These are phyloP conservation scores for Fusarium subglutinans DNA, from an alignment of 2,329 filamentous ascomycete genomes.

Conservation along the genomic window DNA sequence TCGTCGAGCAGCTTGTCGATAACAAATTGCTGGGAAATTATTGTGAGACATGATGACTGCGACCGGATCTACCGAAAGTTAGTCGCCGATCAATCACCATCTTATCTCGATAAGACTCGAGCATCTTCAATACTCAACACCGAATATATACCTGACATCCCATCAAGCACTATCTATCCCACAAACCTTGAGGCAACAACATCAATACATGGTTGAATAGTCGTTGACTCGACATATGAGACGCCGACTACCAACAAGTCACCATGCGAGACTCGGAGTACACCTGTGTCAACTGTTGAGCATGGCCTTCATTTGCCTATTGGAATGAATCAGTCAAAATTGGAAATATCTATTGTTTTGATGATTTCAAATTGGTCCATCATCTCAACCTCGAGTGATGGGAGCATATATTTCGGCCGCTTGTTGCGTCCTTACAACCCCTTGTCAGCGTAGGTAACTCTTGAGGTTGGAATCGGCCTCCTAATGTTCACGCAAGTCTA, in stretches of 20 bases:
- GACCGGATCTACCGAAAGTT: background rate
- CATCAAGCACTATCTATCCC: background rate
- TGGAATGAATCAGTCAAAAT: background rate
- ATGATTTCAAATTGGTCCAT: no score
- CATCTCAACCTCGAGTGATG: no score
- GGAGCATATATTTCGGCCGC: no score
- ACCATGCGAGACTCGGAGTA: background rate
- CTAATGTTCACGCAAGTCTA: no score
- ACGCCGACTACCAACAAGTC: no score
- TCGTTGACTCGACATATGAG: background rate
- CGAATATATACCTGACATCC: background rate
- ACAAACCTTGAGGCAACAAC: accelerated
- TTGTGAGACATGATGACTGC: background rate
- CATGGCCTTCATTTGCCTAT: background rate
- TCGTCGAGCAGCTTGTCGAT: background rate
- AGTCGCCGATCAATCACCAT: background rate
- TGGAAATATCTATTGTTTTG: background rate
- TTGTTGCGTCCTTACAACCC: no score
- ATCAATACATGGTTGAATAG: no score
- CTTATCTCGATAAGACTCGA: background rate
- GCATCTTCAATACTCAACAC: background rate
- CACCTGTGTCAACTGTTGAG: no score
- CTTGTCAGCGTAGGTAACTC: no score
- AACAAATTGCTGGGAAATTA: background rate
- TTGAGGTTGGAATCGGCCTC: no score